These are phyloP conservation scores for Bacidia gigantensis DNA, from an alignment of 495 filamentous ascomycete genomes.

Conservation along the genomic window DNA sequence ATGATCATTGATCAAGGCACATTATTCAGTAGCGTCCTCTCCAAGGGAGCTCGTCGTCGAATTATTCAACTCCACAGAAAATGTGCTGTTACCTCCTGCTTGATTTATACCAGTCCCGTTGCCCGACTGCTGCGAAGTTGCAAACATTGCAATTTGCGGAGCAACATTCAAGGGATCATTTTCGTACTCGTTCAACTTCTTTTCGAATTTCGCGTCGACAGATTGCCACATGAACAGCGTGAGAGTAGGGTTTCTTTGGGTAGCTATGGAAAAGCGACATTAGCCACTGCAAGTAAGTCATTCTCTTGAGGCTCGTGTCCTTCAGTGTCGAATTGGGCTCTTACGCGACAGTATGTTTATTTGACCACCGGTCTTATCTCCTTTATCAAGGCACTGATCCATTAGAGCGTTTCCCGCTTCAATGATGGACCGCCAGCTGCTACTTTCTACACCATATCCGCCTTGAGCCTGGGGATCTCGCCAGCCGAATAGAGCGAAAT, in stretches of 20 bases:
- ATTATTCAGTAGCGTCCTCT: background rate
- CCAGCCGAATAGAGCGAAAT: conserved; percentile 1
- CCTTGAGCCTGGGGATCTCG: background rate
- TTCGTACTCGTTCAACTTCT: conserved; percentile 2
- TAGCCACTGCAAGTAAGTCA: background rate
- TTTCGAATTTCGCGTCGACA: background rate
- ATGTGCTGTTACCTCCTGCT: background rate
- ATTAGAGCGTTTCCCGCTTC: background rate
- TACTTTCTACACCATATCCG: conserved; percentile 1
- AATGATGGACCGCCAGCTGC: background rate
- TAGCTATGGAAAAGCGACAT: background rate
- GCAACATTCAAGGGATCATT: background rate
- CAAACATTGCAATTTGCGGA: background rate
- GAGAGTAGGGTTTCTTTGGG: background rate
- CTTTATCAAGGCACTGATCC: background rate
- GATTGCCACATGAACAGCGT: background rate
- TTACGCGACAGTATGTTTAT: background rate
- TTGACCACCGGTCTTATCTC: background rate
- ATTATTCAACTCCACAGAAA: background rate
- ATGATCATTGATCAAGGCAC: too few species aligned
- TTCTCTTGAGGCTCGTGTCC: background rate
- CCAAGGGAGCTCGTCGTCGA: background rate
- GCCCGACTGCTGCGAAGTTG: background rate
- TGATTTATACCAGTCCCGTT: background rate
- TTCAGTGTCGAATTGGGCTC: background rate